Base-by-base conservation (phyloP, 495 filamentous ascomycete species). In the Astrothelium subdiscretum region DNA sequence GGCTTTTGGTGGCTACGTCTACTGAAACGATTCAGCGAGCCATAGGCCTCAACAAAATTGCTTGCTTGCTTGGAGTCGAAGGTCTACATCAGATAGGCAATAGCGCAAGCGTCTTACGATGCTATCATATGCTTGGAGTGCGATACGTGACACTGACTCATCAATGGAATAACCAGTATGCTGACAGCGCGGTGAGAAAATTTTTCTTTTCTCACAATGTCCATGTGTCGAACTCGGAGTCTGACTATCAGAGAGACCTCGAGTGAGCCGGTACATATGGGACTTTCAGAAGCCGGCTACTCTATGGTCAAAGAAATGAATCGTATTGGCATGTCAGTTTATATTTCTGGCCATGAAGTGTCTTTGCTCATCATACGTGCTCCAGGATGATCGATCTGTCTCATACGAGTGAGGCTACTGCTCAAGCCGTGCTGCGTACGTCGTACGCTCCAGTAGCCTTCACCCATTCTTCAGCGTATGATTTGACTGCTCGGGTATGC, bases 221-320 rank as follows among this genome's bases (percentile, higher is more conserved):
- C n/a, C n/a, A n/a, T n/a, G n/a, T n/a, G n/a, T n/a, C n/a, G n/a
- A n/a, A n/a, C n/a, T n/a, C n/a, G n/a, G n/a, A n/a, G n/a, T n/a
- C n/a, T n/a, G n/a, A n/a, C n/a, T n/a, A n/a, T n/a, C 13, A 58
- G 27, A n/a, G n/a, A n/a, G n/a, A 22, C 54, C 20, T 22, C 43
- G 3, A 48, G 11, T 20, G 6, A 20, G 20, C 6, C 43, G 6
- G n/a, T 29, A 10, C 48, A 54, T 54, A 15, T 4, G 10, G 48
- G 69, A 1, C 40, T 71, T 10, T 66, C 61, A 1, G 51, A 63
- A 48, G 31, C 68, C 8, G 69, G 72, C 4, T 60, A 57, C 31
- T 65, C 62, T 18, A 60, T 66, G 11, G 61, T 69, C 43, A 65
- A 67, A 20, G 81, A 84, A 64, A 84, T 85, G 81, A 85, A 85